Evolutionary conservation across 768 basidiomycete species (phyloP).

Genomic region (Termitomyces sp.): DNA sequence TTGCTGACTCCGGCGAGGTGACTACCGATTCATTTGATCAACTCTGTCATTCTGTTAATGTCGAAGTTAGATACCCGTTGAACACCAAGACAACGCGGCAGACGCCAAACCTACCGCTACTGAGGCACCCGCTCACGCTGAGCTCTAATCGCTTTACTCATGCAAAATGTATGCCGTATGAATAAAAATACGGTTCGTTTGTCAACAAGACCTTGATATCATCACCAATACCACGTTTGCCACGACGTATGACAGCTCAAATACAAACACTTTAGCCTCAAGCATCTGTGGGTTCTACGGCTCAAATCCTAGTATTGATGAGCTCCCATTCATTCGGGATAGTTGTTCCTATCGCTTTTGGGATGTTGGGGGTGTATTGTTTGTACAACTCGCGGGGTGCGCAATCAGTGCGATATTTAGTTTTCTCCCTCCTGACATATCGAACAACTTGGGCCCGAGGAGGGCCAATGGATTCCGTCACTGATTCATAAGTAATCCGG

Average conservation of each 20-base stretch:
- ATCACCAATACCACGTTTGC: conserved; percentile 14
- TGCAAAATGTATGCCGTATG: conserved; percentile 33
- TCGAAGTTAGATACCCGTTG: conserved; percentile 42
- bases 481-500: background rate
- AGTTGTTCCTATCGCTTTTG: conserved; percentile 37
- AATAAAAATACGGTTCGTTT: conserved; percentile 50
- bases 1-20: conserved; percentile 88
- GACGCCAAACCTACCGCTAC: conserved; percentile 55
- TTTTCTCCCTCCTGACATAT: conserved; percentile 35
- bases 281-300: conserved; percentile 1
- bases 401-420: conserved; percentile 32
- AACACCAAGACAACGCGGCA: conserved; percentile 16
- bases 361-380: conserved; percentile 36
- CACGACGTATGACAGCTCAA: conserved; percentile 2
- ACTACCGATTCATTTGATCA: conserved; percentile 6
- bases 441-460: conserved; percentile 32
- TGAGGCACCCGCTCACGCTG: conserved; percentile 91
- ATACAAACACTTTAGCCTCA: background rate
- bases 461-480: conserved; percentile 37
- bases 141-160: conserved; percentile 67
- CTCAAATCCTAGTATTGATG: conserved; percentile 11
- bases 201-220: conserved; percentile 35
- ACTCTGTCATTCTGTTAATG: background rate
- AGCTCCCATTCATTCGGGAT: conserved; percentile 21
- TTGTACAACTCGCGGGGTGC: conserved; percentile 49